Conservation (phyloP, 1,139 yeast species). For the Scheffersomyces cryptocercus region DNA sequence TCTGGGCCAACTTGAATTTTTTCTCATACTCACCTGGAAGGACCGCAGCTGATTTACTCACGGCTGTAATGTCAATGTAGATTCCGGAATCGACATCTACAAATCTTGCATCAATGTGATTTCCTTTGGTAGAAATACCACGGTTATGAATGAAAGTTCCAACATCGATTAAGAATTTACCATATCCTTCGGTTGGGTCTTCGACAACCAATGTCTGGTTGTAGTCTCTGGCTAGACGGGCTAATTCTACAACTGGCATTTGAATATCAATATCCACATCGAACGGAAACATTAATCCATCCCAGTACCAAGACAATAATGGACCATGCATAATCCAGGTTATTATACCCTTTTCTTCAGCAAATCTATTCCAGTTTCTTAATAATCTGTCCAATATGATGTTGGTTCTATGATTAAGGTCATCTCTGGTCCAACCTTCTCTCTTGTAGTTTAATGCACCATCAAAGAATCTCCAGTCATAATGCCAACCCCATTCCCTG, state of each 20-base stretch:
- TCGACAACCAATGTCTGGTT: constrained; percentile 24
- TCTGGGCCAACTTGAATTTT: constrained; percentile 8
- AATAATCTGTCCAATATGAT: constrained; percentile 33
- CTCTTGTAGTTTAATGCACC: constrained; percentile 18
- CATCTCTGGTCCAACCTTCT: constrained; percentile 16
- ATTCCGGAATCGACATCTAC: constrained; percentile 29
- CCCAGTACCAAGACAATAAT: constrained; percentile 24
- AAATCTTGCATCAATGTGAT: constrained; percentile 30
- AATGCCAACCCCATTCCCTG: constrained; percentile 33
- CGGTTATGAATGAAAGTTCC: constrained; percentile 27
- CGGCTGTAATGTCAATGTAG: constrained; percentile 28
- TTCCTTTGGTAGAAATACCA: constrained; percentile 18
- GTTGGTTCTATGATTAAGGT: constrained; percentile 15
- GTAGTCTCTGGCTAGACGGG: constrained; percentile 13
- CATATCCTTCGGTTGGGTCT: constrained; percentile 27
- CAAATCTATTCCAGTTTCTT: constrained; percentile 36
- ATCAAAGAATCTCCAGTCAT: constrained; percentile 22
- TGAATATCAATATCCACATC: constrained; percentile 23
- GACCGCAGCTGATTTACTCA: constrained; percentile 17
- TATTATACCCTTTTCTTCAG: constrained; percentile 35
- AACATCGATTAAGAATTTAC: constrained; percentile 25
- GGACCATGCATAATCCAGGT: constrained; percentile 25
- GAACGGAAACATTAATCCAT: constrained; percentile 23
- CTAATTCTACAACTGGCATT: constrained; percentile 20
- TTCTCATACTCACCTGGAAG: constrained; percentile 9